Conservation (phyloP, 768 basidiomycete genomes). For the Sistotremastrum suecicum region DNA sequence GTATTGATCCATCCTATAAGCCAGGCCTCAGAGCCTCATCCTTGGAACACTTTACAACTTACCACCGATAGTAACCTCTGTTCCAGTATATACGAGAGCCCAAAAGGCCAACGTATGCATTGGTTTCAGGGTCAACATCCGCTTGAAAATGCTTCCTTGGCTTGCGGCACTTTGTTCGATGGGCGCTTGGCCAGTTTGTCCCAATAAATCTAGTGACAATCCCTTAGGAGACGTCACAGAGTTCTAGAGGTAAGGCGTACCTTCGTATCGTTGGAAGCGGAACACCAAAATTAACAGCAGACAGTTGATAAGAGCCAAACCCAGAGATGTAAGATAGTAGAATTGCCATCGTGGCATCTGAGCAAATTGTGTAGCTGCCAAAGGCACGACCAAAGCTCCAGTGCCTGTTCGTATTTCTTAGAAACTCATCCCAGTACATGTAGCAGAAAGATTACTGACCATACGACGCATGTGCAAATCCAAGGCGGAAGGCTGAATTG, state of each 20-base stretch:
- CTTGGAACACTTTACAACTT: neutral
- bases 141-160: constrained; percentile 9
- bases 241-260: constrained; percentile 20
- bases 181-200: constrained; percentile 2
- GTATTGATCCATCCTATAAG: constrained; percentile 57
- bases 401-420: constrained; percentile 12
- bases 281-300: constrained; percentile 42
- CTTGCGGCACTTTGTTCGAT: neutral
- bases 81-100: constrained; percentile 20
- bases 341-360: constrained; percentile 55
- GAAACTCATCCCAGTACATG: neutral
- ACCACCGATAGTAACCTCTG: constrained; percentile 20
- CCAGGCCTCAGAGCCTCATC: neutral
- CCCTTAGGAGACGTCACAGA: neutral
- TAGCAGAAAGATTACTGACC: neutral
- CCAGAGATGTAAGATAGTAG: constrained; percentile 61
- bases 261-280: constrained; percentile 55
- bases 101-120: constrained; percentile 17
- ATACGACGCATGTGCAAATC: constrained; percentile 25
- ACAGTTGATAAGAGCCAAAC: constrained; percentile 45
- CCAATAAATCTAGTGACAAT: constrained; percentile 1
- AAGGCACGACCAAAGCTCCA: constrained; percentile 36
- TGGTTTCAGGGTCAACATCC: constrained; percentile 13
- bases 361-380: constrained; percentile 73
- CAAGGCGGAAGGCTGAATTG: constrained; percentile 26